Evolutionary conservation across 2,329 filamentous ascomycete species (phyloP).

Genomic region (Claviceps paspali): DNA sequence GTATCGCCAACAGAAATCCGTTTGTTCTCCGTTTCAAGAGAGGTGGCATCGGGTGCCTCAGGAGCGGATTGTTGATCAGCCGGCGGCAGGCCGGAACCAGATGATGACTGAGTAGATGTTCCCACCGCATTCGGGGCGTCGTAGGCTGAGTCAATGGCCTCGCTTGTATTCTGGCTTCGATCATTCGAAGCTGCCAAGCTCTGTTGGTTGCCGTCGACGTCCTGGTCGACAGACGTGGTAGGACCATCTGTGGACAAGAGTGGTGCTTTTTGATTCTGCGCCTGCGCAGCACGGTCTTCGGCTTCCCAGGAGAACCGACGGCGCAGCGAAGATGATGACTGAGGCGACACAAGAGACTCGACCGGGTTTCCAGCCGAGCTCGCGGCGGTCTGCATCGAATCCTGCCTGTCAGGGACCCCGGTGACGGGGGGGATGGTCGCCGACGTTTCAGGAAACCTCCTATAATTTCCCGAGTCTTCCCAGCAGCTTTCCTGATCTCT

Average conservation of each 20-base stretch:
- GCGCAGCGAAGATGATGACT: conserved; percentile 8
- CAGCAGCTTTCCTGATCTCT: conserved; percentile 56
- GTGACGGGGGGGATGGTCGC: not conserved
- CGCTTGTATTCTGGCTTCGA: not conserved
- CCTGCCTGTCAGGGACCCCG: not conserved
- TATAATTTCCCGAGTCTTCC: conserved; percentile 23
- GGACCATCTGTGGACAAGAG: not conserved
- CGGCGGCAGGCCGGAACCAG: not conserved
- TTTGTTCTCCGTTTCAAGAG: conserved; percentile 19
- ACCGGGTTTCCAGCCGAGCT: not conserved
- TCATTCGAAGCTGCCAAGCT: not conserved
- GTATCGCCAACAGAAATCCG: conserved; percentile 10
- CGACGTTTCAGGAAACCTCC: not conserved
- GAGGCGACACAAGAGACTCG: conserved; percentile 1
- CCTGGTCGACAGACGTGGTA: not conserved
- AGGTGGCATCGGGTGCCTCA: conserved; percentile 30
- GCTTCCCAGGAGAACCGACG: conserved; percentile 25
- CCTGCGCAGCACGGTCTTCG: conserved; percentile 16
- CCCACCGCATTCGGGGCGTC: not conserved
- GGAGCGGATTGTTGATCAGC: conserved; percentile 9
- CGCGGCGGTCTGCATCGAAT: not conserved
- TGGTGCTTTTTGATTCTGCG: not conserved
- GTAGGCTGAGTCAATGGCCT: not conserved
- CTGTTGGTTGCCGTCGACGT: not conserved
- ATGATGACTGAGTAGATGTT: not conserved